Evolutionary conservation across 768 basidiomycete species (phyloP).

Genomic region (Xerocomus potaroensis): DNA sequence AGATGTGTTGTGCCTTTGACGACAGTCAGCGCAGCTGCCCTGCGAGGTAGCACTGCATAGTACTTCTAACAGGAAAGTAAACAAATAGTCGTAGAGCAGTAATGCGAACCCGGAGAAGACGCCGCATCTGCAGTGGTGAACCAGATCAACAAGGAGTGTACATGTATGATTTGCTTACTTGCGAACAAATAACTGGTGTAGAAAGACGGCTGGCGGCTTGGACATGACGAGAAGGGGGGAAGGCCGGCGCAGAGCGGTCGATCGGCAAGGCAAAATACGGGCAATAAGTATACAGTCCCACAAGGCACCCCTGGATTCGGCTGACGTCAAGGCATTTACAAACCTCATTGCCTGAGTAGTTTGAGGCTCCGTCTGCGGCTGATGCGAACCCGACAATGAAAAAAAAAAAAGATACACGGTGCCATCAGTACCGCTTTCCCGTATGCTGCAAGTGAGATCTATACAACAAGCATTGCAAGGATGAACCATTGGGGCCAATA

Average conservation of each 20-base stretch:
- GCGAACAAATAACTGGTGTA: not conserved
- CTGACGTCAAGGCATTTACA: not conserved
- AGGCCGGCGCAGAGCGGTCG: not conserved
- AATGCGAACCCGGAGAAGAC: constrained; percentile 4
- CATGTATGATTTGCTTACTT: not conserved
- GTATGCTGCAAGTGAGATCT: not conserved
- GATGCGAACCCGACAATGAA: not conserved
- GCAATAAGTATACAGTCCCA: not conserved
- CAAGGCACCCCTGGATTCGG: not conserved
- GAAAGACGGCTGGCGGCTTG: not conserved
- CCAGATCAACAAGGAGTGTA: not conserved
- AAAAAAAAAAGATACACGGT: not conserved
- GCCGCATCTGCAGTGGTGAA: not conserved
- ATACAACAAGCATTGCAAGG: not conserved
- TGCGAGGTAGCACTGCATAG: not conserved
- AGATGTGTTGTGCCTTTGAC: not conserved
- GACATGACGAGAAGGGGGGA: not conserved
- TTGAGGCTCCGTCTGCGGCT: not conserved
- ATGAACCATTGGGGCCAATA: not conserved
- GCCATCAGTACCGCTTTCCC: not conserved
- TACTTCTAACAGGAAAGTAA: constrained; percentile 12
- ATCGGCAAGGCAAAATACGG: not conserved
- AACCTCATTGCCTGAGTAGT: not conserved
- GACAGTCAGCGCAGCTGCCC: not conserved
- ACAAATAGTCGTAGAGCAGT: constrained; percentile 11